These are phyloP conservation scores for Amaranthus cruentus DNA, from an alignment of 148 eudicot genomes.

Conservation along the genomic window DNA sequence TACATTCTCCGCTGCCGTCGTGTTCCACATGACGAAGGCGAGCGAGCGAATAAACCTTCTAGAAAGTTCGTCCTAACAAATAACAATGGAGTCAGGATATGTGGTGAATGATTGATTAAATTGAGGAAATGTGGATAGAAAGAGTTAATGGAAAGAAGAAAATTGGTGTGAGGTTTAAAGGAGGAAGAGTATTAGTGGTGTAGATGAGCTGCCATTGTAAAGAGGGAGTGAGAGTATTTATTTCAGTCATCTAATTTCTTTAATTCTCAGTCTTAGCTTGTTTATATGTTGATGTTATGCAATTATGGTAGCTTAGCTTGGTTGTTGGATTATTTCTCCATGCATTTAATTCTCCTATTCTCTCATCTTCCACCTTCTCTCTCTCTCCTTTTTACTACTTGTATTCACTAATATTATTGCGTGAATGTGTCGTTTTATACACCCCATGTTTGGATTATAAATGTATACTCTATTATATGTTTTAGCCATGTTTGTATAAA, in stretches of 20 bases:
- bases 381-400: neutral
- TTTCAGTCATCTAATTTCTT: neutral
- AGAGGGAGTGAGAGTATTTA: neutral
- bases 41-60: too few relatives aligned
- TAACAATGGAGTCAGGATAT: too few relatives aligned
- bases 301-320: neutral
- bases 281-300: neutral
- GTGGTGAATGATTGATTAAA: too few relatives aligned
- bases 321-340: slow-evolving; percentile 26
- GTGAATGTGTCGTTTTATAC: neutral
- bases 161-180: too few relatives aligned
- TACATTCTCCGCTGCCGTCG: slow-evolving; percentile 69
- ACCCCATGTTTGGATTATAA: neutral
- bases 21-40: slow-evolving; percentile 47
- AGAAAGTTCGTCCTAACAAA: too few relatives aligned
- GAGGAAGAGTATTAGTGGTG: neutral
- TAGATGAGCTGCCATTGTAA: slow-evolving; percentile 1
- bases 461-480: neutral
- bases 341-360: slow-evolving; percentile 19
- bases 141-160: neutral
- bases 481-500: too few relatives aligned
- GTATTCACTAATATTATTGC: too few relatives aligned
- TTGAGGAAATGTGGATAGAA: neutral
- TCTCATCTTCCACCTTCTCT: neutral
- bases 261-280: neutral